phyloP scores from a whole-genome alignment of 768 basidiomycete species.

The Tremella yokohamensis region DNA sequence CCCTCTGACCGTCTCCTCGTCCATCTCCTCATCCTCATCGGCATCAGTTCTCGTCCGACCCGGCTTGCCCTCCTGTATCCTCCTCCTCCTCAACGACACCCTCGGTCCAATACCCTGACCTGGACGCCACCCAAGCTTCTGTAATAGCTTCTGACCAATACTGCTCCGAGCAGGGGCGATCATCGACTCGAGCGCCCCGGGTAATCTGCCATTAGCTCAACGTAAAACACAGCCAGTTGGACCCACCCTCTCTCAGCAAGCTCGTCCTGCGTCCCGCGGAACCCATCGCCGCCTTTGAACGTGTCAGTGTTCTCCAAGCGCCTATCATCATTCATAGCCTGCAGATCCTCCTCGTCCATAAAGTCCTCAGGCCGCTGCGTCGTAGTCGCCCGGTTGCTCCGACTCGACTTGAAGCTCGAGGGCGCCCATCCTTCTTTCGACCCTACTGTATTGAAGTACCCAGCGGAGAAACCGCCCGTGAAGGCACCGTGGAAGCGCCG shows the following conservation, averaged over 20 bases:
- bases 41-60: slow-evolving; percentile 47
- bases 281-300: slow-evolving; percentile 61
- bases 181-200: slow-evolving; percentile 54
- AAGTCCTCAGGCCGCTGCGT: slow-evolving; percentile 71
- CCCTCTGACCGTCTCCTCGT: slow-evolving; percentile 61
- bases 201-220: slow-evolving; percentile 10
- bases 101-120: slow-evolving; percentile 94
- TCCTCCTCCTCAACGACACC: slow-evolving; percentile 70
- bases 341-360: slow-evolving; percentile 98
- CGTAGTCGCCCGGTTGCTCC: slow-evolving; percentile 59
- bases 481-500: slow-evolving; percentile 95
- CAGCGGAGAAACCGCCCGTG: slow-evolving; percentile 95
- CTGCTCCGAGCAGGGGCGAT: slow-evolving; percentile 74
- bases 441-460: slow-evolving; percentile 93
- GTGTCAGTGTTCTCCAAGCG: slow-evolving; percentile 70
- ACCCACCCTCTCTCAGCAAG: slow-evolving; percentile 51
- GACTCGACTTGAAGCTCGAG: slow-evolving; percentile 84
- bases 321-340: slow-evolving; percentile 70
- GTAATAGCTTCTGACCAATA: slow-evolving; percentile 75
- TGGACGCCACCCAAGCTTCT: slow-evolving; percentile 91
- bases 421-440: slow-evolving; percentile 98
- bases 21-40: slow-evolving; percentile 56
- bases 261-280: slow-evolving; percentile 56
- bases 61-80: slow-evolving; percentile 63
- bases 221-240: background rate